Percentiles rank a stretch among this genome's conserved stretches.
Evolutionary conservation across 2,329 filamentous ascomycete genomes (phyloP).

Genomic region (Alternaria sp.): DNA sequence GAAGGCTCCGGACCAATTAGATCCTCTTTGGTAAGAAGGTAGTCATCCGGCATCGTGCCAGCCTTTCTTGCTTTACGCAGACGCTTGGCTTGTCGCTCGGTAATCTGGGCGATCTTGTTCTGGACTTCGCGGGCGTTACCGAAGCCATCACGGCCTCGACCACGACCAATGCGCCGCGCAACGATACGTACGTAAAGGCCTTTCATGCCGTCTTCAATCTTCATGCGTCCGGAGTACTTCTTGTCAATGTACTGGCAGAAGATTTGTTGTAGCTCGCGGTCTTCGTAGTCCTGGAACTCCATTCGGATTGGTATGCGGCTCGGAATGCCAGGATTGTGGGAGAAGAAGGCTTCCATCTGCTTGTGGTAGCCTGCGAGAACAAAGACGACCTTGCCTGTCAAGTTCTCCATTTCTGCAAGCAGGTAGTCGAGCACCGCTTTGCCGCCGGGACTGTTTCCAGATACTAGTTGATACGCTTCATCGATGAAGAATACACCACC

Average conservation of each 20-base stretch:
- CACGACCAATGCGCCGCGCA: conserved; percentile 65
- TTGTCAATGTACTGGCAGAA: conserved; percentile 61
- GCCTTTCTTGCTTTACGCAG: conserved; percentile 56
- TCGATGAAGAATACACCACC: conserved; percentile 80
- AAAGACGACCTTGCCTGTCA: conserved; percentile 72
- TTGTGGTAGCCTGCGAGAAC: conserved; percentile 75
- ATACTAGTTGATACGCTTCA: conserved; percentile 76
- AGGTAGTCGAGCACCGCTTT: conserved; percentile 71
- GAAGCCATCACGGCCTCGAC: conserved; percentile 70
- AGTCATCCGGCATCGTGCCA: conserved; percentile 59
- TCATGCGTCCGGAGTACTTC: conserved; percentile 25
- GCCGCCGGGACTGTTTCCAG: conserved; percentile 64
- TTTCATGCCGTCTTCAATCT: conserved; percentile 61
- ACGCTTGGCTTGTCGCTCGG: conserved; percentile 64
- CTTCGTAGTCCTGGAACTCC: conserved; percentile 72
- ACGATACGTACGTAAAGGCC: conserved; percentile 71
- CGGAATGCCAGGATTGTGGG: conserved; percentile 73
- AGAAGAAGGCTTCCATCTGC: conserved; percentile 78
- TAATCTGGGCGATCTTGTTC: conserved; percentile 63
- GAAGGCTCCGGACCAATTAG: conserved; percentile 73
- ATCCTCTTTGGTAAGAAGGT: conserved; percentile 69
- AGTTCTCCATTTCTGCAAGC: conserved; percentile 74
- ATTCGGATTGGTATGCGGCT: conserved; percentile 72
- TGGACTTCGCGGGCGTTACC: conserved; percentile 75
- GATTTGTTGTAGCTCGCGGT: conserved; percentile 69